Percentiles rank a stretch among this genome's conserved stretches.
Conservation (phyloP, 352 stramenopile species). For the Phytophthora citricola region DNA sequence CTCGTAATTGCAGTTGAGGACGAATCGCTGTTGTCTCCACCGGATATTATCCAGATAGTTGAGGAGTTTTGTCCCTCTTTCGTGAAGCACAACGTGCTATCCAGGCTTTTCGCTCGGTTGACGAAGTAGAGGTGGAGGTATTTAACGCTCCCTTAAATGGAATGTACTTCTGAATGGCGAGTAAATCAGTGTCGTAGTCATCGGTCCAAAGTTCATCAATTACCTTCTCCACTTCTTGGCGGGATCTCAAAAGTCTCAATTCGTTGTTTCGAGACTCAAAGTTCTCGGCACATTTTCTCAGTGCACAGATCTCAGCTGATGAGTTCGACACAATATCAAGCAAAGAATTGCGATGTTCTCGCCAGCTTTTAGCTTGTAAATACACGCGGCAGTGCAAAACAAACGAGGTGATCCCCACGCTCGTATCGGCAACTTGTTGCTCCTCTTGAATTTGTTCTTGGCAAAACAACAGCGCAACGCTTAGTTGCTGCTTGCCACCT, state of each 20-base stretch:
- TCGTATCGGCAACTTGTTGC: constrained; percentile 1
- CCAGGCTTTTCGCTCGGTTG: constrained; percentile 48
- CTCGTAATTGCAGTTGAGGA: constrained; percentile 21
- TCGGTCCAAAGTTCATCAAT: constrained; percentile 28
- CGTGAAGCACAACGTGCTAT: constrained; percentile 59
- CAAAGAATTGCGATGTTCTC: constrained; percentile 16
- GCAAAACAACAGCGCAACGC: constrained; percentile 33
- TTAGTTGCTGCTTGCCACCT: background rate
- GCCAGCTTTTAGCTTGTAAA: constrained; percentile 13
- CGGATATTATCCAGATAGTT: constrained; percentile 66
- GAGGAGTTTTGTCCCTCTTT: constrained; percentile 59
- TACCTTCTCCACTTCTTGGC: constrained; percentile 25
- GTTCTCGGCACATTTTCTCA: constrained; percentile 26
- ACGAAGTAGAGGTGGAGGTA: background rate
- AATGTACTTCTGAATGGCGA: constrained; percentile 62
- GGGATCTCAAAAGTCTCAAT: constrained; percentile 17
- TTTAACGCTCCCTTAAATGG: constrained; percentile 38
- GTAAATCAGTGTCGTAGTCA: background rate
- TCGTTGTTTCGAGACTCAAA: constrained; percentile 31
- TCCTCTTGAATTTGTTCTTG: constrained; percentile 31
- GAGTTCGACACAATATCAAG: constrained; percentile 28
- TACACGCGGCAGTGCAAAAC: constrained; percentile 29
- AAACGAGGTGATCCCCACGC: constrained; percentile 1
- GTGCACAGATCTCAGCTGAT: constrained; percentile 28
- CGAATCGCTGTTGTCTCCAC: constrained; percentile 17